phyloP scores from a whole-genome alignment of 2,329 filamentous ascomycete species.

The Boeremia exigua region DNA sequence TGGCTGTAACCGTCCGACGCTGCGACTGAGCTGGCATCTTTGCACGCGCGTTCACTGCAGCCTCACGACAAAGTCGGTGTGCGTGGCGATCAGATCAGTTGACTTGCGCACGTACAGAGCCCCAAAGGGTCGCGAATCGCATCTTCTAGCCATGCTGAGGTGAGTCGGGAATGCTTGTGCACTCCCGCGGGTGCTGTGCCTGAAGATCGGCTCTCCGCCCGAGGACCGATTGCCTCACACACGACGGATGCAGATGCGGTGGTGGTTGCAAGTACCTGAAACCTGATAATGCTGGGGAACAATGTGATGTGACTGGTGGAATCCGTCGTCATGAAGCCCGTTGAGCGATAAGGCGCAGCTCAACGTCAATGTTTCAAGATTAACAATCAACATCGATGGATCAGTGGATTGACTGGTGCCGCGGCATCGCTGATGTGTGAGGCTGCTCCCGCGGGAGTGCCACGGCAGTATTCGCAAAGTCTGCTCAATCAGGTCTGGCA shows the following conservation, averaged over 20 bases:
- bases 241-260: constrained; percentile 6
- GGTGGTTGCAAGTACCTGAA: background rate
- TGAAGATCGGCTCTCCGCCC: constrained; percentile 21
- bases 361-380: background rate
- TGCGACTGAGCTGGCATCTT: background rate
- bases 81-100: constrained; percentile 16
- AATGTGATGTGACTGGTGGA: background rate
- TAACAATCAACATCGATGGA: constrained; percentile 1
- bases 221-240: constrained; percentile 13
- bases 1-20: background rate
- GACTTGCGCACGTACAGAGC: constrained; percentile 17
- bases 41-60: background rate
- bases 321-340: constrained; percentile 6
- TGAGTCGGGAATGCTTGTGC: constrained; percentile 20
- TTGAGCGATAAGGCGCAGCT: constrained; percentile 5
- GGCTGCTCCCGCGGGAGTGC: constrained; percentile 16
- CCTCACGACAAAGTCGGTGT: constrained; percentile 14
- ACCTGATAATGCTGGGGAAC: background rate
- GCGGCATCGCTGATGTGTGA: background rate
- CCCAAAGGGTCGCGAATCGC: constrained; percentile 15
- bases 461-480: constrained; percentile 17
- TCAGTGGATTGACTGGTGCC: background rate
- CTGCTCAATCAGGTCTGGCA: constrained; percentile 18
- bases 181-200: constrained; percentile 16
- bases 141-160: constrained; percentile 11